Base-by-base conservation (phyloP, 2,329 filamentous ascomycete genomes). In the Colletotrichum sublineola region DNA sequence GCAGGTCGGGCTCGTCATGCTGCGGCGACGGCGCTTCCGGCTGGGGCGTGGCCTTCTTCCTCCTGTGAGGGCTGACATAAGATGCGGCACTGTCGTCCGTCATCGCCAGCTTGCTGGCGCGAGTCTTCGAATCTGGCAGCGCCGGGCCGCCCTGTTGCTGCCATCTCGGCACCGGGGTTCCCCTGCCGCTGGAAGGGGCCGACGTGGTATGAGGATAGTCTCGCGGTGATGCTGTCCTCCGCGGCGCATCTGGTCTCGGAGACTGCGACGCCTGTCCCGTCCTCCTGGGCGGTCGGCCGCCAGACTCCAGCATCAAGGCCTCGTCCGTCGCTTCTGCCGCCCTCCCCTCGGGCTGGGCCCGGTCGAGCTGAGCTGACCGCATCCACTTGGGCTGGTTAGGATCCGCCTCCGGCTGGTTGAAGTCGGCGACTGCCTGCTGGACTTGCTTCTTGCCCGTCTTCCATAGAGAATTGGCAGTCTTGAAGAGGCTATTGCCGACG, bases 391-490 rank as follows among this genome's bases (percentile, higher is more conserved):
- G 96, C 79, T 97, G 94, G 78, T 81, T 93, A 2, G 93, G 87
- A 78, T 97, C 95, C 36, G 86, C 85, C n/a, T 91, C 92, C 53
- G 88, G 87, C 74, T 89, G 86, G 75, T 92, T 89, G 71, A 98
- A 93, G 20, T 99, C 96, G 11, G 95, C 91, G 44, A 98, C 93
- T 5, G 94, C 96, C 81, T 96, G 94, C 78, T 97, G 94, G 70
- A 98, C 89, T 80, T 94, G 95, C 82, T 97, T 99, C 79, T 95
- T 94, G 0, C 96, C 92, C 3, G 93, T 94, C 80, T 97, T 99
- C 96, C 96, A 99, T 0, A 98, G 84, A 0, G 94, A 96, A 76
- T 97, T 97, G 2, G 96, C 96, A 3, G 95, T 96, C 81, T 99
- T 99, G 81, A 98, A 91, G 15, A 99, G 82, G 74, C 89, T 97